Percentiles rank a stretch among this genome's conserved stretches.
phyloP scores from a whole-genome alignment of 352 stramenopile species.

The Pythium brachiatum region DNA sequence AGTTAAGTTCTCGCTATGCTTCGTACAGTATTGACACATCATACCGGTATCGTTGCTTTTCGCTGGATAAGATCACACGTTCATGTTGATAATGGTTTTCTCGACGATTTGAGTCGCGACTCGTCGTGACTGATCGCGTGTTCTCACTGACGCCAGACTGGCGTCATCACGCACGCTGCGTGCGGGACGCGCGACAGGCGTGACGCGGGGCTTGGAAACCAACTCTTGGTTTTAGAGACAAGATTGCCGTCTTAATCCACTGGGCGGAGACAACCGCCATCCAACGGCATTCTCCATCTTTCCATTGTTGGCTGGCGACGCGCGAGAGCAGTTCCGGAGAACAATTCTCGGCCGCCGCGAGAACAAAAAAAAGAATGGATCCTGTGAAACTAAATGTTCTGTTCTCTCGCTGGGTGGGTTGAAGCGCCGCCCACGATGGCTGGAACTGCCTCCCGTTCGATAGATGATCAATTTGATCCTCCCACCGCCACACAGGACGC shows the following conservation, averaged over 20 bases:
- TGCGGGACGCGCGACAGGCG: not conserved
- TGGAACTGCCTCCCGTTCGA: not conserved
- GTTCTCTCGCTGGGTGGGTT: not conserved
- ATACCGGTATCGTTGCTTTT: not conserved
- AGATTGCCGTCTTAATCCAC: too few species aligned
- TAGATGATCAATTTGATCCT: too few species aligned
- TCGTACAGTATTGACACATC: too few species aligned
- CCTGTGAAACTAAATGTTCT: slow-evolving; percentile 11
- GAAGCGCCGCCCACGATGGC: not conserved
- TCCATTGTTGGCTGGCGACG: not conserved
- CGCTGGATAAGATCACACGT: not conserved
- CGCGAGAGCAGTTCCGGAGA: not conserved
- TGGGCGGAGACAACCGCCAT: not conserved
- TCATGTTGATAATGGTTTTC: not conserved
- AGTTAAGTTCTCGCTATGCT: too few species aligned
- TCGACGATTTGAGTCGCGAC: not conserved
- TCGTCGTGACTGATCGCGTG: not conserved
- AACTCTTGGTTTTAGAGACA: too few species aligned
- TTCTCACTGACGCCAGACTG: not conserved
- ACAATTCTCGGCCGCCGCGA: not conserved
- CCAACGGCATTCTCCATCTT: not conserved
- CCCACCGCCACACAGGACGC: too few species aligned
- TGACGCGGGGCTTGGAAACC: not conserved
- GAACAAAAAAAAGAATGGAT: slow-evolving; percentile 15
- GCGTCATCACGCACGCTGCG: not conserved